Conservation (phyloP, 2,329 filamentous ascomycete genomes). For the Dactylellina sp. region DNA sequence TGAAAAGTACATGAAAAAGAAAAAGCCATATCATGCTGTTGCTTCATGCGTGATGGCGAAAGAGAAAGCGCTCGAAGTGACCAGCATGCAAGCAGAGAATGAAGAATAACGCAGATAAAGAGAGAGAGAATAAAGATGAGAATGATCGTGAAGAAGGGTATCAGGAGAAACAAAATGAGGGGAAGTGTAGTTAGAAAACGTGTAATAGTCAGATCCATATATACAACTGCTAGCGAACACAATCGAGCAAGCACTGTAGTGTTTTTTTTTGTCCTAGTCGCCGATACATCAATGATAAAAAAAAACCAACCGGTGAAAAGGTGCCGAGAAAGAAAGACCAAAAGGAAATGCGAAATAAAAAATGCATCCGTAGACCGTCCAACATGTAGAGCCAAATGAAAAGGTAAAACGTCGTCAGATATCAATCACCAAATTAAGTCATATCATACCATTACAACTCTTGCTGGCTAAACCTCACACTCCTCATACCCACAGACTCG, state of each 20-base stretch:
- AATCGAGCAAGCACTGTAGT: slow-evolving; percentile 8
- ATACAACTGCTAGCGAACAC: slow-evolving; percentile 24
- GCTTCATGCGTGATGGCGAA: background rate
- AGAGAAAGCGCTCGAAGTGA: slow-evolving; percentile 30
- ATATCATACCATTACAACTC: slow-evolving; percentile 4
- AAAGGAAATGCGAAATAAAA: slow-evolving; percentile 10
- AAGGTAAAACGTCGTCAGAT: slow-evolving; percentile 7
- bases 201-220: slow-evolving; percentile 18
- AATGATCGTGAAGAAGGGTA: slow-evolving; percentile 48
- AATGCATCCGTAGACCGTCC: slow-evolving; percentile 2
- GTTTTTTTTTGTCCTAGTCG: slow-evolving; percentile 10
- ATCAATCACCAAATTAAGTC: background rate
- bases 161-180: slow-evolving; percentile 20
- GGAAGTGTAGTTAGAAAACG: background rate
- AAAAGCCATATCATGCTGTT: background rate
- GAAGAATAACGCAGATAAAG: background rate
- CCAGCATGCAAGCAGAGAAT: slow-evolving; percentile 38
- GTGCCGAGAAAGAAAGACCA: background rate
- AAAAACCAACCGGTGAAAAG: slow-evolving; percentile 2
- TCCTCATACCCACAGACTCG: slow-evolving; percentile 40
- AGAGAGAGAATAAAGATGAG: slow-evolving; percentile 2
- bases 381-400: background rate
- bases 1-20: background rate
- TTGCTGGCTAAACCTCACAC: slow-evolving; percentile 39
- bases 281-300: slow-evolving; percentile 11